Conservation (phyloP, 2,329 filamentous ascomycete genomes). For the Colletotrichum tropicale region DNA sequence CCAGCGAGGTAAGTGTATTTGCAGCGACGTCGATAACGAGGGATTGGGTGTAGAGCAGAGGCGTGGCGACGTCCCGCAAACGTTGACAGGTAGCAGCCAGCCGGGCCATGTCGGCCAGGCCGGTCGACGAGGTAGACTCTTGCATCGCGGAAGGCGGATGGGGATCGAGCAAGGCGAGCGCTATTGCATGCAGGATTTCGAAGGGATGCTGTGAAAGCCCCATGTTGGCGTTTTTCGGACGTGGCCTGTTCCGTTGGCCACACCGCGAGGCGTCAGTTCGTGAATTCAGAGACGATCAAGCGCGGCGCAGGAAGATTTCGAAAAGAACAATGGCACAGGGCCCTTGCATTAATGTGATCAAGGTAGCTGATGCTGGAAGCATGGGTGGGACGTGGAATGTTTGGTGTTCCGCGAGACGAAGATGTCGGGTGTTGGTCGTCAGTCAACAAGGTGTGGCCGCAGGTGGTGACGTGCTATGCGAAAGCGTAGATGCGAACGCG, state of each 20-base stretch:
- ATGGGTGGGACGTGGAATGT: neutral
- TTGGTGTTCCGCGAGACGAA: neutral
- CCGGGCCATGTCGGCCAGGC: too few relatives aligned
- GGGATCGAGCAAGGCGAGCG: neutral
- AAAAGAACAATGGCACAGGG: too few relatives aligned
- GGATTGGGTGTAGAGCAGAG: neutral
- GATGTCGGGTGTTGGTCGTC: neutral
- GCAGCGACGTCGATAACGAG: neutral
- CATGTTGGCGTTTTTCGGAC: neutral
- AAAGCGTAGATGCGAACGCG: too few relatives aligned
- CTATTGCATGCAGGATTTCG: neutral
- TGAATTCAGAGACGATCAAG: neutral
- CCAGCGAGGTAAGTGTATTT: neutral
- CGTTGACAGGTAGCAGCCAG: too few relatives aligned
- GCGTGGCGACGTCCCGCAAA: too few relatives aligned
- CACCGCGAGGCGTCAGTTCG: neutral
- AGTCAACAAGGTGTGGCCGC: too few relatives aligned
- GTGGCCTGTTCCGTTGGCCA: neutral
- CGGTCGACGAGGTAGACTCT: neutral
- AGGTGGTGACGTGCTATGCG: too few relatives aligned
- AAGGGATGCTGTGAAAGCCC: neutral
- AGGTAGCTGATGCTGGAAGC: neutral
- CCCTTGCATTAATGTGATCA: neutral
- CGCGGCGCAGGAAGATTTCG: neutral
- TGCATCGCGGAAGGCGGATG: neutral